Evolutionary conservation across 805 yeast species (phyloP), one percentile per base, ranked within the genome.

Genomic region (Brettanomyces bruxellensis): DNA sequence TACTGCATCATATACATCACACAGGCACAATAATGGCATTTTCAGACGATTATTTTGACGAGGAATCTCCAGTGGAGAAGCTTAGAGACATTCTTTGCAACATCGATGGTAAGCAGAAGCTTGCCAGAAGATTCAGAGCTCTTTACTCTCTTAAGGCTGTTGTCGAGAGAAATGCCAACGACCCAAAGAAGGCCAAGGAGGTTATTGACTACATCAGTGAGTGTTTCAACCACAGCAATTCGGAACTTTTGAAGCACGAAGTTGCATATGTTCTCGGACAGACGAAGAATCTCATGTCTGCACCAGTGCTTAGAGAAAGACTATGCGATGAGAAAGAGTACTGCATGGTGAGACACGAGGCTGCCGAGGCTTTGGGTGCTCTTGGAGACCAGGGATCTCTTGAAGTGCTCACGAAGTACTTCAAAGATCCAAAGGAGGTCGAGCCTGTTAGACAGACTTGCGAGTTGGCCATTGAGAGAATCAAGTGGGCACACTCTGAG

Each of bases 331-430:
- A 62, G 24, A 54, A 70, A 13, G 98, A 91, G 70, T 93, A 86
- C 61, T 73, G 86, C 50, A 93, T 93, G 98, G 99, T 93, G 35
- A 84, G 99, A 66, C 99, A 93, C 65, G 99, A 93, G 67, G 99
- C 99, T 14, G 99, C 99, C 6, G 99, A 93, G 68, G 99, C 98
- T 39, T 73, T 93, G 46, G 99, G 99, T 51, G 99, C 99, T 40
- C 72, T 93, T 45, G 95, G 95, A 42, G 95, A 89, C 64, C 65
- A 67, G 38, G 83, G 77, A 5, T 84, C 95, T 12, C 64, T 93
- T 47, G 76, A 71, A 1, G 62, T 89, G 42, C 75, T 93, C 55
- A 67, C 76, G 51, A 69, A 80, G 45, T 88, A 82, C 65, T 72
- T 67, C 55, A 75, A 82, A 44, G 98, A 95, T 61, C 93, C 95